phyloP scores from a whole-genome alignment of 306 rosid genomes.

The Lathyrus tuberosus region DNA sequence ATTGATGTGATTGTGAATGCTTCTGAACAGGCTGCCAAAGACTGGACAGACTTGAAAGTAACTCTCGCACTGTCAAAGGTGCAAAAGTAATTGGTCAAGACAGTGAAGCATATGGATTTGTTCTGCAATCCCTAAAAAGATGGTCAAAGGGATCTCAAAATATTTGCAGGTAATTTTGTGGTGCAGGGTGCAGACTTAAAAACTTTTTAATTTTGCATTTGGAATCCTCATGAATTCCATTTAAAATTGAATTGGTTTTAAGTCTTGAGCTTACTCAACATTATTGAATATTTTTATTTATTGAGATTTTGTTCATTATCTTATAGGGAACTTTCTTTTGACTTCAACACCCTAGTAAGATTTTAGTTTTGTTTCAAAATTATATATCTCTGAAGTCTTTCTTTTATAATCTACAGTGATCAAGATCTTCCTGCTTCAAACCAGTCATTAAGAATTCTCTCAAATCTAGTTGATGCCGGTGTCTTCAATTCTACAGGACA shows the following conservation, averaged over 20 bases:
- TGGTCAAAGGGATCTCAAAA: conserved; percentile 70
- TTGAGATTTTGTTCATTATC: conserved; percentile 24
- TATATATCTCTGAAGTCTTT: conserved; percentile 27
- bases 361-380: background rate
- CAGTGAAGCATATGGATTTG: conserved; percentile 67
- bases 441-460: conserved; percentile 80
- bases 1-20: conserved; percentile 9
- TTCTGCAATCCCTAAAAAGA: conserved; percentile 67
- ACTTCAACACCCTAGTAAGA: background rate
- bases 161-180: conserved; percentile 57
- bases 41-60: conserved; percentile 76
- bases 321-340: conserved; percentile 11
- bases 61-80: conserved; percentile 81
- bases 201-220: conserved; percentile 14
- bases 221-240: conserved; percentile 22
- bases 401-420: conserved; percentile 57
- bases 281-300: background rate
- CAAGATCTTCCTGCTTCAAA: conserved; percentile 59
- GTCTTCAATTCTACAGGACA: conserved; percentile 62
- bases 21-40: conserved; percentile 61
- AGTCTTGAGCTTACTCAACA: conserved; percentile 6
- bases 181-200: conserved; percentile 20
- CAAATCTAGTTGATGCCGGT: conserved; percentile 80
- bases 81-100: conserved; percentile 82
- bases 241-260: conserved; percentile 16